Base-by-base conservation (phyloP, 768 basidiomycete species). In the Mycena leptocephala region DNA sequence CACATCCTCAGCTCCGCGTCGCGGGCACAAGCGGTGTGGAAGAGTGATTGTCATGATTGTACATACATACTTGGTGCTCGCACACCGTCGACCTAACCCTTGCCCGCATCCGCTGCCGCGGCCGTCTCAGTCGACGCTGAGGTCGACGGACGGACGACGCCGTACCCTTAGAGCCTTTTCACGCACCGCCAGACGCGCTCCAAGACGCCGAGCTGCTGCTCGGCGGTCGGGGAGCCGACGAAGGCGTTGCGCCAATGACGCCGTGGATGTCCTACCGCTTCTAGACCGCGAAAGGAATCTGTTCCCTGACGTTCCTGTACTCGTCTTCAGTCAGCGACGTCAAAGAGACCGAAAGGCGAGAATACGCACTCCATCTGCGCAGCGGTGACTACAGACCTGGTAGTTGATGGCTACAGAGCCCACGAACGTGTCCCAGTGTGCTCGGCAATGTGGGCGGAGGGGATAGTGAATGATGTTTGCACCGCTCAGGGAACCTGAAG, bases 271-370 rank as follows among this genome's bases (percentile, higher is more conserved):
- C 74, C 18, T 78, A 71, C 35, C 77, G 74, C 48, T 78, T 78
- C 51, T 78, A 74, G 7, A 78, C 70, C 30, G 43, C 77, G 55
- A 78, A 71, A 0, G 77, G 77, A 16, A 78, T 75, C 55, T 78
- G 77, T 28, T 78, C 74, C n/a, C 77, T 70, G 48, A 78, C 77
- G 68, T 74, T 76, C 71, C 77, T 78, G 67, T 6, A n/a, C n/a
- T n/a, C n/a, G n/a, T 24, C 8, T 2, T 8, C 46, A 11, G 26
- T 69, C 35, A 73, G 53, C 20, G 16, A n/a, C n/a, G 11, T n/a
- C 8, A 24, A n/a, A 30, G 35, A 28, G 6, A 39, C 41, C 3
- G 22, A 0, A 20, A 37, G 26, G 20, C 24, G 24, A n/a, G 13
- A 32, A 43, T 20, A 76, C 77, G 61, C 55, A 78, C 77, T 37